phyloP scores from a whole-genome alignment of 345 rosid species.

The Punica granatum region DNA sequence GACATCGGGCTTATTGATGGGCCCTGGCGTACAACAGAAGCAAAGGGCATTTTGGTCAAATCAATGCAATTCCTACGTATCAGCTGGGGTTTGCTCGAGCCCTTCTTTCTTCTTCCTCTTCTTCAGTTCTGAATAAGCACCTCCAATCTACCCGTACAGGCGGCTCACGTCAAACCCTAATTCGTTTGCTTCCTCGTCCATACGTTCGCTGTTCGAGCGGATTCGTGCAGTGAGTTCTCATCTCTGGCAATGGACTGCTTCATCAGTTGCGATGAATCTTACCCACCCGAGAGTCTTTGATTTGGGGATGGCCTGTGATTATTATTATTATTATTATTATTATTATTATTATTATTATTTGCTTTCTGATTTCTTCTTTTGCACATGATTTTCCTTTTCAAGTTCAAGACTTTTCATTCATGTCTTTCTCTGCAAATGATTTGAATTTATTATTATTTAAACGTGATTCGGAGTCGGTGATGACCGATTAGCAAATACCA shows the following conservation, averaged over 20 bases:
- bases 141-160: neutral
- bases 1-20: neutral
- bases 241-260: too few species aligned
- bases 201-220: too few species aligned
- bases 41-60: neutral
- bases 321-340: too few species aligned
- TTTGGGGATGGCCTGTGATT: constrained; percentile 26
- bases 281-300: too few species aligned
- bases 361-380: neutral
- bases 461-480: constrained; percentile 23
- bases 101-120: too few species aligned
- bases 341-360: too few species aligned
- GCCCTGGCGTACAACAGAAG: neutral
- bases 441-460: neutral
- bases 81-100: neutral
- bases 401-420: too few species aligned
- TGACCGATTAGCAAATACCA: constrained; percentile 34
- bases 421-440: neutral
- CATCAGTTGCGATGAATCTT: too few species aligned
- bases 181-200: too few species aligned
- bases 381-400: too few species aligned
- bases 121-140: neutral
- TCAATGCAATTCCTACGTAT: neutral
- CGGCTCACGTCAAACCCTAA: neutral
- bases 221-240: too few species aligned